phyloP scores from a whole-genome alignment of 2,329 filamentous ascomycete species.

The Chalara sp. region DNA sequence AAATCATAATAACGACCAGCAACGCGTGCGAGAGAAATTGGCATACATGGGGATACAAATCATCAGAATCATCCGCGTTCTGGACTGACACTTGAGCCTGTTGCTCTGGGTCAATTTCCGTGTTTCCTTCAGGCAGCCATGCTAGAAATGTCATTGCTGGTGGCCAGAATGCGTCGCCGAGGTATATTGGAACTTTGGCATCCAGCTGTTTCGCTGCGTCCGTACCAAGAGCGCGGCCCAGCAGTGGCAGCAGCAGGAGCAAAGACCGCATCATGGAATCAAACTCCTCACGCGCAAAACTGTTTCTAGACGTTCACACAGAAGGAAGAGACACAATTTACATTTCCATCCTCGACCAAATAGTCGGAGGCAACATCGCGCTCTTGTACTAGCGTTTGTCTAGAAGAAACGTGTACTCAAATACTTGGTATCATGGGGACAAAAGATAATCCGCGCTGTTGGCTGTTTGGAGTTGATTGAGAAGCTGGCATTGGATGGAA shows the following conservation, averaged over 20 bases:
- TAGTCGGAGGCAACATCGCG: no score
- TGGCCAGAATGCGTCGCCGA: conserved; percentile 23
- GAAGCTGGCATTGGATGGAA: no score
- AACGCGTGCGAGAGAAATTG: no score
- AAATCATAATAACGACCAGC: no score
- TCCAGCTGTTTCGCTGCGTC: conserved; percentile 4
- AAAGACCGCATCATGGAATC: not conserved
- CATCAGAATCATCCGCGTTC: no score
- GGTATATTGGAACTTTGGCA: conserved; percentile 18
- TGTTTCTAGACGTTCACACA: not conserved
- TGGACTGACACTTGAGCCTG: not conserved
- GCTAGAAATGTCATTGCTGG: conserved; percentile 22
- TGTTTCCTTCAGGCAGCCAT: conserved; percentile 12
- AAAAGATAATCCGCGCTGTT: no score
- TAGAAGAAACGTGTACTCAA: no score
- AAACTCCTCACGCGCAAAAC: not conserved
- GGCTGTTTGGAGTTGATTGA: no score
- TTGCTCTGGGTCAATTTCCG: not conserved
- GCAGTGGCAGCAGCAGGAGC: not conserved
- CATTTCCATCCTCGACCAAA: not conserved
- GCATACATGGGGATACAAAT: no score
- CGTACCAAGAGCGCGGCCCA: not conserved
- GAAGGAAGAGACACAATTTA: not conserved
- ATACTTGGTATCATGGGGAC: no score
- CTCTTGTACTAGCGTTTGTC: no score